These are phyloP conservation scores for Beta macrorhiza DNA, from an alignment of 179 eudicot species.

Conservation along the genomic window DNA sequence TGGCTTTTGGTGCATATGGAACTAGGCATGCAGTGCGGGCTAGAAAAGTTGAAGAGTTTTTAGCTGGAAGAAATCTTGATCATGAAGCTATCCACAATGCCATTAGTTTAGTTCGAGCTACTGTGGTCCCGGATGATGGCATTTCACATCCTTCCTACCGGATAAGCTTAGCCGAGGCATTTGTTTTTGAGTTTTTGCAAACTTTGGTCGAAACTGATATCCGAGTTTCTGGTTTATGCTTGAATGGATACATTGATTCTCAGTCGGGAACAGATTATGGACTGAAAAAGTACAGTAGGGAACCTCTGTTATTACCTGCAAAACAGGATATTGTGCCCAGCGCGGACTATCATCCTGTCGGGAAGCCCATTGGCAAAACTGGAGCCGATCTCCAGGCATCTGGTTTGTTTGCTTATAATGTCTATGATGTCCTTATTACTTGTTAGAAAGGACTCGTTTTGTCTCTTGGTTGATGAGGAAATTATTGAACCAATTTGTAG, in stretches of 20 bases:
- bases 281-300: slow-evolving; percentile 13
- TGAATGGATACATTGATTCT: slow-evolving; percentile 28
- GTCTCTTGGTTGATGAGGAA: not conserved
- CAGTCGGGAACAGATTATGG: slow-evolving; percentile 19
- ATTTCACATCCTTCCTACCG: slow-evolving; percentile 56
- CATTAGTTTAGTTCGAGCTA: slow-evolving; percentile 42
- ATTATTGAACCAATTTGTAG: not conserved
- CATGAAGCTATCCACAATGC: slow-evolving; percentile 52
- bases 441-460: not conserved
- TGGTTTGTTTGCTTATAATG: slow-evolving; percentile 40
- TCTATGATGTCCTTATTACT: not conserved
- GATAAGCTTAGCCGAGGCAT: slow-evolving; percentile 75
- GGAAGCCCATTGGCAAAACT: slow-evolving; percentile 64
- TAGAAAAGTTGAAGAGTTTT: slow-evolving; percentile 57
- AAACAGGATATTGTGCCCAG: slow-evolving; percentile 63
- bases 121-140: slow-evolving; percentile 62
- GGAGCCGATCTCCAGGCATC: slow-evolving; percentile 93
- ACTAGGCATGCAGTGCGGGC: slow-evolving; percentile 68
- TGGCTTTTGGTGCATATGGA: slow-evolving; percentile 87
- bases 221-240: slow-evolving; percentile 23
- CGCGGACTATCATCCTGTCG: slow-evolving; percentile 65
- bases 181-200: slow-evolving; percentile 69
- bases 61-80: slow-evolving; percentile 50
- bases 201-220: slow-evolving; percentile 33
- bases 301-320: slow-evolving; percentile 48